These are phyloP conservation scores for Tolypocladium paradoxum DNA, from an alignment of 2,329 filamentous ascomycete genomes.

Conservation along the genomic window DNA sequence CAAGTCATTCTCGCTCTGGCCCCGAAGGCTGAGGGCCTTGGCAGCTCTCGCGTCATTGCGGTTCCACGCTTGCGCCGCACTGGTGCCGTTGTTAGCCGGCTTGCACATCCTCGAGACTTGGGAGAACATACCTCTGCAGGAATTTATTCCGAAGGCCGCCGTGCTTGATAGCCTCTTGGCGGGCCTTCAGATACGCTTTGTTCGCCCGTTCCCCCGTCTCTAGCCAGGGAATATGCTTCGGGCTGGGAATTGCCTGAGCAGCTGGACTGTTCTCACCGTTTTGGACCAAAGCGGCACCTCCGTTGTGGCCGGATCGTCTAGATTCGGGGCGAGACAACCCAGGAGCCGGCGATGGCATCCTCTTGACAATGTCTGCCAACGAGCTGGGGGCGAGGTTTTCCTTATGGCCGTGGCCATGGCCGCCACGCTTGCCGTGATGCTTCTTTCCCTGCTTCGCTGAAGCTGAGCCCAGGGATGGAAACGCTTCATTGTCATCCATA, in stretches of 20 bases:
- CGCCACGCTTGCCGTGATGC: constrained; percentile 83
- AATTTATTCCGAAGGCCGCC: constrained; percentile 96
- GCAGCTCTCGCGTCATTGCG: constrained; percentile 93
- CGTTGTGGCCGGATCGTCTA: constrained; percentile 51
- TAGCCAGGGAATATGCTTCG: constrained; percentile 91
- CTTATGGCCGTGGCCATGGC: constrained; percentile 62
- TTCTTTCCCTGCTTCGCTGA: constrained; percentile 73
- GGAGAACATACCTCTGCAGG: constrained; percentile 62
- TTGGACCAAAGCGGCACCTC: constrained; percentile 52
- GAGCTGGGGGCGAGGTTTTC: constrained; percentile 63
- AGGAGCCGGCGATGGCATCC: constrained; percentile 77
- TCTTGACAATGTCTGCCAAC: constrained; percentile 87
- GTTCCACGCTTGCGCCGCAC: constrained; percentile 96
- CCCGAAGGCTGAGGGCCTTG: constrained; percentile 85
- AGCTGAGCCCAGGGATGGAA: constrained; percentile 76
- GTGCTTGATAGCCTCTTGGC: constrained; percentile 93
- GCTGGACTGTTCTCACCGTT: constrained; percentile 69
- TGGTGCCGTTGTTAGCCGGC: constrained; percentile 23
- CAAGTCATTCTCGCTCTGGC: constrained; percentile 91
- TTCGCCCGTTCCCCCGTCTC: constrained; percentile 88
- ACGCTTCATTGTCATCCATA: constrained; percentile 90
- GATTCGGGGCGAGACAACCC: constrained; percentile 46
- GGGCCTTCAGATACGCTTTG: constrained; percentile 87
- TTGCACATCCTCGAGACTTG: not conserved
- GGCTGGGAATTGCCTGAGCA: constrained; percentile 73